Conservation (phyloP, 1,284 basidiomycete species). For the Abortiporus biennis region DNA sequence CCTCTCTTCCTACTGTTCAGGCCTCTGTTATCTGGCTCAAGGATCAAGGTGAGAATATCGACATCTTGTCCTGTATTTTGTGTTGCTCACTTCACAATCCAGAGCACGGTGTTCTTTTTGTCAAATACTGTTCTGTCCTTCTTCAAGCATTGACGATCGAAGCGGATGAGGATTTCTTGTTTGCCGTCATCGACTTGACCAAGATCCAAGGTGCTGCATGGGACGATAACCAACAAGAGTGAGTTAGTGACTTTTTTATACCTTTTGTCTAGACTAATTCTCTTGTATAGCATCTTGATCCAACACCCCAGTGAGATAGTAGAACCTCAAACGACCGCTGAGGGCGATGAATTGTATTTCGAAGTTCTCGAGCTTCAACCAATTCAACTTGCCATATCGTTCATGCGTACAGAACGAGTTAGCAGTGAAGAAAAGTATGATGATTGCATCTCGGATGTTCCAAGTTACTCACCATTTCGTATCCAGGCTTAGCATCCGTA, state of each 20-base stretch:
- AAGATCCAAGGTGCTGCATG: conserved; percentile 90
- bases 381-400: conserved; percentile 88
- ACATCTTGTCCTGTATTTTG: neutral
- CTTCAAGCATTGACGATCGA: conserved; percentile 95
- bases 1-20: conserved; percentile 89
- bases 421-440: conserved; percentile 91
- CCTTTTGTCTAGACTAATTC: neutral
- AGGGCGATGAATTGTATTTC: conserved; percentile 86
- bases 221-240: conserved; percentile 78
- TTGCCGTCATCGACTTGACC: conserved; percentile 87
- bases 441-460: conserved; percentile 8
- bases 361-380: conserved; percentile 98
- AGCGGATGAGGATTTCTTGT: conserved; percentile 95
- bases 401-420: conserved; percentile 94
- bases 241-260: conserved; percentile 23
- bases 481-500: conserved; percentile 72
- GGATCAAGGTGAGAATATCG: no score
- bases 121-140: conserved; percentile 96
- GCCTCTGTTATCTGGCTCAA: conserved; percentile 87
- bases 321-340: conserved; percentile 65
- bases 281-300: conserved; percentile 61
- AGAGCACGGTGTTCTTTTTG: conserved; percentile 94
- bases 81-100: conserved; percentile 2
- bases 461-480: no score
- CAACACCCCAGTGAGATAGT: conserved; percentile 72